Conservation (phyloP, 768 basidiomycete genomes). For the Asterophora lycoperdoides region DNA sequence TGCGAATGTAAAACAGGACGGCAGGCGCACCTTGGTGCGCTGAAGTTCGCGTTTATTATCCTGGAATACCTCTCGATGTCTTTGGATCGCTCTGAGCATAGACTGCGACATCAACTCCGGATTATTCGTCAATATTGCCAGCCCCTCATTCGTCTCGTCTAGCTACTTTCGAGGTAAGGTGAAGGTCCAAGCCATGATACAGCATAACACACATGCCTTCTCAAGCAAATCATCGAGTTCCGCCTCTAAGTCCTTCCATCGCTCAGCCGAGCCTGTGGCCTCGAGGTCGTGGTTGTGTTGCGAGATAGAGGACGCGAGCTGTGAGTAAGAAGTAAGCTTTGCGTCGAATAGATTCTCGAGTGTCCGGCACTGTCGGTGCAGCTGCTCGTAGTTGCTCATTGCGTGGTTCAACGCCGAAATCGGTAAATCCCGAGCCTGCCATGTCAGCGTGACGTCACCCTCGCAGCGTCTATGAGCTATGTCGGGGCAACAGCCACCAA, state of each 20-base stretch:
- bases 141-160: constrained; percentile 80
- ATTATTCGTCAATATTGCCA: constrained; percentile 62
- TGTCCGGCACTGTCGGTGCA: constrained; percentile 89
- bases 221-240: constrained; percentile 84
- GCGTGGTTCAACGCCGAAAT: background rate
- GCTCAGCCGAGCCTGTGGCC: constrained; percentile 61
- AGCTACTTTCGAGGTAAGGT: constrained; percentile 46
- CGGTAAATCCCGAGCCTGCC: constrained; percentile 12
- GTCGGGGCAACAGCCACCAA: too few relatives aligned
- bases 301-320: constrained; percentile 68
- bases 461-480: too few relatives aligned
- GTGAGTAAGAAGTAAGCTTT: constrained; percentile 87
- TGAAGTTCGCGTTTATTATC: constrained; percentile 83
- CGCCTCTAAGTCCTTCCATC: constrained; percentile 79
- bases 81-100: constrained; percentile 83
- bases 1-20: background rate
- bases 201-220: constrained; percentile 50
- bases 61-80: constrained; percentile 85
- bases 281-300: constrained; percentile 58
- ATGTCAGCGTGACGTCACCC: constrained; percentile 9
- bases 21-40: constrained; percentile 69
- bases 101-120: constrained; percentile 74
- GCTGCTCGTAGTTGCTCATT: constrained; percentile 82
- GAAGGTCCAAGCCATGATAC: background rate
- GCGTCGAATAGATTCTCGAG: constrained; percentile 90